phyloP scores from a whole-genome alignment of 73 alveolate genomes.

The Breviolum minutum region DNA sequence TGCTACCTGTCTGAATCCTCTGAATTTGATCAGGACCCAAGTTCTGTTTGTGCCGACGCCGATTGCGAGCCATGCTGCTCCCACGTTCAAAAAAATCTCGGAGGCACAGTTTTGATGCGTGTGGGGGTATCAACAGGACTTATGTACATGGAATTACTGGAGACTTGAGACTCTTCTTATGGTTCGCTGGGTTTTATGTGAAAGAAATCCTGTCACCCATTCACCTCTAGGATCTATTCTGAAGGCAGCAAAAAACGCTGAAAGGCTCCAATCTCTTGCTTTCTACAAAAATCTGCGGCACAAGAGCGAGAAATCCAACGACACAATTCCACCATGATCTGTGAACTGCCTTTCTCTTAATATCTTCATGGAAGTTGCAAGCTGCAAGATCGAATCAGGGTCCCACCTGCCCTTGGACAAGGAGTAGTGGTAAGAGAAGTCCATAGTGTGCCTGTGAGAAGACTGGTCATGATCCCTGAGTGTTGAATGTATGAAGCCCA shows the following conservation, averaged over 20 bases:
- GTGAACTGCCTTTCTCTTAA: neutral
- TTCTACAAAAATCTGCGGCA: neutral
- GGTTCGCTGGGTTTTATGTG: too few species aligned
- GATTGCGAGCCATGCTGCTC: neutral
- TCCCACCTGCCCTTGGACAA: slow-evolving; percentile 42
- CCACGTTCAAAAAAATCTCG: too few species aligned
- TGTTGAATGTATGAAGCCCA: neutral
- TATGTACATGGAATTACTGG: too few species aligned
- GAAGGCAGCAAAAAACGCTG: too few species aligned
- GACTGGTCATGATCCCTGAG: neutral
- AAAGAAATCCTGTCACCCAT: too few species aligned
- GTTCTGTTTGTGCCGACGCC: neutral
- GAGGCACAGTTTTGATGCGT: too few species aligned
- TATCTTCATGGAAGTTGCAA: neutral
- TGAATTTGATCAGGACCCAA: neutral
- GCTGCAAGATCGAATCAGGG: neutral
- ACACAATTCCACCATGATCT: neutral
- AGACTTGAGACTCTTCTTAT: too few species aligned
- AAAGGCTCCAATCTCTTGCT: neutral
- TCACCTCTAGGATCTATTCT: too few species aligned
- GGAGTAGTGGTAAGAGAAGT: slow-evolving; percentile 58
- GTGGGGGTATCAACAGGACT: too few species aligned
- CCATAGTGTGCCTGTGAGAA: slow-evolving; percentile 40
- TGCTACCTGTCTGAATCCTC: neutral
- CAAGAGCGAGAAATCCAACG: neutral